Conservation (phyloP, 2,329 filamentous ascomycete species). For the Neopestalotiopsis sp. region DNA sequence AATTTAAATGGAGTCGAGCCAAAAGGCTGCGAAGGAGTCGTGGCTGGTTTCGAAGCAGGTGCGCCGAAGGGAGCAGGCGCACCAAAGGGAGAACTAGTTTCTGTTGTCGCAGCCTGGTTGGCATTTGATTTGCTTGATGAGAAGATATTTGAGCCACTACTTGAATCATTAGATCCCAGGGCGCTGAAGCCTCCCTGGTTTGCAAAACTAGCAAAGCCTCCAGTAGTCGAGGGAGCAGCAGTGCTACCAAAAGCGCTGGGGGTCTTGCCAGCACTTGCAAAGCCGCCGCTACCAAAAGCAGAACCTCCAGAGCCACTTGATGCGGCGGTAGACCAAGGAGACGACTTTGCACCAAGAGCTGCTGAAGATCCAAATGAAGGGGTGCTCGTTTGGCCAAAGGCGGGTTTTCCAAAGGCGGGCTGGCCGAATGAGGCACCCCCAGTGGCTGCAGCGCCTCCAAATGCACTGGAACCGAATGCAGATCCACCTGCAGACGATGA, state of each 20-base stretch:
- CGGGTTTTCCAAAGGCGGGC: slow-evolving; percentile 46
- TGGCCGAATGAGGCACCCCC: slow-evolving; percentile 54
- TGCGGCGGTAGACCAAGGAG: slow-evolving; percentile 57
- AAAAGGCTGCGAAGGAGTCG: slow-evolving; percentile 41
- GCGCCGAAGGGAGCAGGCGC: slow-evolving; percentile 44
- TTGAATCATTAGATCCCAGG: slow-evolving; percentile 42
- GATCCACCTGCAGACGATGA: slow-evolving; percentile 38
- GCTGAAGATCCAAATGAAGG: slow-evolving; percentile 60
- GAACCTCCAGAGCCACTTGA: slow-evolving; percentile 40
- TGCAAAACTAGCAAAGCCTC: slow-evolving; percentile 54
- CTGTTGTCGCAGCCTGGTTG: slow-evolving; percentile 41
- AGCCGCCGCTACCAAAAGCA: slow-evolving; percentile 61
- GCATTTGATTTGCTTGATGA: slow-evolving; percentile 41
- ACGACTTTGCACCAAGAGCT: slow-evolving; percentile 52
- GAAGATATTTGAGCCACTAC: slow-evolving; percentile 44
- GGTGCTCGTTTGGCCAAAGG: slow-evolving; percentile 38
- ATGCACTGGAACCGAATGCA: slow-evolving; percentile 52
- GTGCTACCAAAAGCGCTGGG: slow-evolving; percentile 25
- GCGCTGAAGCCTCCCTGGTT: slow-evolving; percentile 61
- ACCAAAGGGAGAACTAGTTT: slow-evolving; percentile 43
- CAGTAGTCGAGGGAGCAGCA: slow-evolving; percentile 21
- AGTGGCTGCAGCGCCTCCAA: slow-evolving; percentile 43
- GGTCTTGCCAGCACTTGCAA: slow-evolving; percentile 36
- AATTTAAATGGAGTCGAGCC: slow-evolving; percentile 69
- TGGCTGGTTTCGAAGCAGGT: slow-evolving; percentile 43